Evolutionary conservation across 768 basidiomycete genomes (phyloP), one percentile per base, ranked within the genome.

Genomic region (Rhizopogon roseolus): DNA sequence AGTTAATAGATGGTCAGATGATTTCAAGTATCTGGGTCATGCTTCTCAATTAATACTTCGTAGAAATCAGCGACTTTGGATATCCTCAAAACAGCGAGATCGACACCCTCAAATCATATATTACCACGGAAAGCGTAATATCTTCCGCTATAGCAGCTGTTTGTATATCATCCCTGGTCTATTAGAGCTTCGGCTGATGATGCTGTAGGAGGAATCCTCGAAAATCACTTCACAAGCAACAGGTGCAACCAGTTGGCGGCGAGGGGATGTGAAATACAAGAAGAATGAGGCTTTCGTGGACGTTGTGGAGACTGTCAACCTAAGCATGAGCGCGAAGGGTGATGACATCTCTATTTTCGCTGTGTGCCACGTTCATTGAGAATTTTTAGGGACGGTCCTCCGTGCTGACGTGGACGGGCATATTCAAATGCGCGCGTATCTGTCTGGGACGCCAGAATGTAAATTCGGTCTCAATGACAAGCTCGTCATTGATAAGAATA

Each of bases 251-350:
- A 96, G 88, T 67, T 99, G 97, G 97, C 76, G 97, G 40, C 78
- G 95, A 54, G 87, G 84, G 14, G 97, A 98, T 65, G 95, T 98
- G 64, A 96, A 95, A 69, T 98, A 99, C 72, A 90, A 97, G 77
- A 99, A 98, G 80, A 99, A 99, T 60, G 97, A 99, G 65, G 97
- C 97, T 0, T 99, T 98, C 61, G 96, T 99, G n/a, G 97, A 99
- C 66, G 97, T 99, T 8, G 90, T 99, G 41, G 97, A 99, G 74
- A 91, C 81, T 2, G 91, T 99, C 57, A 98, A 99, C 64, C 69
- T 98, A 52, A 87, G 92, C 62, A 97, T 98, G 95, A 96, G 93
- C 67, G 90, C 94, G 2, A 98, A 96, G 75, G 95, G 94, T 60
- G 13, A 43, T 34, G 6, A 49, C 34, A 38, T 17, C 11, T 44